Base-by-base conservation (phyloP, 1,139 yeast genomes). In the Yamadazyma dushanensis region DNA sequence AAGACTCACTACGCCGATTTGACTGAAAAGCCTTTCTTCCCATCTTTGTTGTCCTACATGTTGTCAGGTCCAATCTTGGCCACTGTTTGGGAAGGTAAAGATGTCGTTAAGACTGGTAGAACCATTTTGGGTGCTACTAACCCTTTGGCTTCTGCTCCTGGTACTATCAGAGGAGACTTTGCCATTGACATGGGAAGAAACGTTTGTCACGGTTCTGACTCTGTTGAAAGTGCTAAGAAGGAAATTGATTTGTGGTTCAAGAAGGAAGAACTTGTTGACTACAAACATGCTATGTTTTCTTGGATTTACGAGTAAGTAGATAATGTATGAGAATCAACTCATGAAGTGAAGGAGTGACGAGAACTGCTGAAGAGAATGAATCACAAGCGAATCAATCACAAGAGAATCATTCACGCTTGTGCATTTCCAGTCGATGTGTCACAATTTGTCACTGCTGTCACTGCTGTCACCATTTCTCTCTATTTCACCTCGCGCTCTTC, bases 1-100 rank as follows among this genome's bases (percentile, higher is more conserved):
- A 86, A 90, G 71, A 80, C 85, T 62, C 99, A 94, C 78, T 94
- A 92, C 79, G 83, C 80, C 48, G 98, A 92, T 76, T 87, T 92
- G 70, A 92, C 85, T 69, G 72, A 78, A 62, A 92, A 92, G 80
- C 96, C 97, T 61, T 92, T 92, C 79, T 92, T 90, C 94, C 96
- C 97, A 66, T 80, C 88, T 50, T 79, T 92, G 72, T 78, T 88
- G 64, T 77, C 89, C 56, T 90, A 90, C 89, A 92, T 94, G 99
- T 78, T 79, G 67, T 88, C 97, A 50, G 98, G 99, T 57, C 99
- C 99, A 66, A 87, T 94, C 56, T 80, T 92, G 60, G 98, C 98
- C 57, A 94, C 96, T 66, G 97, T 90, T 58, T 94, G 98, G 98
- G 97, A 94, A 75, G 99, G 99, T 73, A 92, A 90, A 80, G 97